phyloP scores from a whole-genome alignment of 2,329 filamentous ascomycete species.

The Decorospora gaudefroyi region DNA sequence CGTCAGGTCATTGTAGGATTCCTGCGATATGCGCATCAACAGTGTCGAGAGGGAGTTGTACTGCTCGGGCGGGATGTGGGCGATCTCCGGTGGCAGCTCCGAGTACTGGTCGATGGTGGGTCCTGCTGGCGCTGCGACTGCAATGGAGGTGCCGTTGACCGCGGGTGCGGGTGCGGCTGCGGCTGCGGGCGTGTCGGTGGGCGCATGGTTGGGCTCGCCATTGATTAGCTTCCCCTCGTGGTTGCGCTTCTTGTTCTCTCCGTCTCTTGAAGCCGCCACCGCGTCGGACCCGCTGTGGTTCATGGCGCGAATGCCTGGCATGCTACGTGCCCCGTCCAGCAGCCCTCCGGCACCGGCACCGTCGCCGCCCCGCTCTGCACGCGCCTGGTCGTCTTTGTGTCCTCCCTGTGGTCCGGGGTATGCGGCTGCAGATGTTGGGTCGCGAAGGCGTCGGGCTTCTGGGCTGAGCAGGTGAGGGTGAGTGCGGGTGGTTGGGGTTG shows the following conservation, averaged over 20 bases:
- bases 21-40: slow-evolving; percentile 78
- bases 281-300: slow-evolving; percentile 50
- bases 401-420: too few relatives aligned
- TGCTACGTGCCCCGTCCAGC: slow-evolving; percentile 44
- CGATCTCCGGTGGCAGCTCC: slow-evolving; percentile 57
- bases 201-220: slow-evolving; percentile 26
- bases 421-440: neutral
- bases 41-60: slow-evolving; percentile 77
- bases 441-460: neutral
- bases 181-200: slow-evolving; percentile 19
- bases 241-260: slow-evolving; percentile 38
- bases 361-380: slow-evolving; percentile 33
- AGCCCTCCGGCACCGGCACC: slow-evolving; percentile 36
- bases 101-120: slow-evolving; percentile 27
- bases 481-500: neutral
- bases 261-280: slow-evolving; percentile 37
- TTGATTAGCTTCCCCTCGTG: slow-evolving; percentile 40
- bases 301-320: slow-evolving; percentile 57
- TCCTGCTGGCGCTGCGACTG: slow-evolving; percentile 12
- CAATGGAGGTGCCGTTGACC: slow-evolving; percentile 29
- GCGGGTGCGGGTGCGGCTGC: slow-evolving; percentile 18
- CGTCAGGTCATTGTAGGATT: slow-evolving; percentile 76
- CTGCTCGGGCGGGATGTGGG: slow-evolving; percentile 70
- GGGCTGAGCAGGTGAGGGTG: neutral
- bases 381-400: slow-evolving; percentile 5